Conservation (phyloP, 805 yeast genomes). For the Pichia rugopelliculosa region DNA sequence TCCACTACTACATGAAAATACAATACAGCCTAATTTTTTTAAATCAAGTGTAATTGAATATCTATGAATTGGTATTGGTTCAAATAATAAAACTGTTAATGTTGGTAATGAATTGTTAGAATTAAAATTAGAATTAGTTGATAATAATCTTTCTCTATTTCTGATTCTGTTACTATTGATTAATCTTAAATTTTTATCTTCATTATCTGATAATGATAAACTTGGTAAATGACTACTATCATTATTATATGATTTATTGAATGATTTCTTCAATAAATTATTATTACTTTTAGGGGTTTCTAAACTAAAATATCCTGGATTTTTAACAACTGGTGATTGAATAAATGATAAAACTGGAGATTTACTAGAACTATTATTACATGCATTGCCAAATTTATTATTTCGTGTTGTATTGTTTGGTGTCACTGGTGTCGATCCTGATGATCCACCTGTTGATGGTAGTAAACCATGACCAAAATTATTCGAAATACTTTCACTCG, state of each 20-base stretch:
- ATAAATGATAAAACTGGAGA: slow-evolving; percentile 18
- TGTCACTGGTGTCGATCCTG: slow-evolving; percentile 20
- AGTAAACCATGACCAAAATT: neutral
- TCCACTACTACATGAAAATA: slow-evolving; percentile 68
- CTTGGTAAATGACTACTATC: neutral
- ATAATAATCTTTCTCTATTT: neutral
- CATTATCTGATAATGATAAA: slow-evolving; percentile 63
- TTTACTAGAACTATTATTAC: slow-evolving; percentile 3
- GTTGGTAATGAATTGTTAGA: slow-evolving; percentile 5
- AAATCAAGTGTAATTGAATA: slow-evolving; percentile 57
- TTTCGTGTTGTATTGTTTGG: slow-evolving; percentile 27
- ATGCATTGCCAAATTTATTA: slow-evolving; percentile 1
- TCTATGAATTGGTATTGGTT: slow-evolving; percentile 77
- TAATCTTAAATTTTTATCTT: slow-evolving; percentile 45
- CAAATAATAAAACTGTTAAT: slow-evolving; percentile 73
- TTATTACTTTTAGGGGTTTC: neutral
- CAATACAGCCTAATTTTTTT: slow-evolving; percentile 69
- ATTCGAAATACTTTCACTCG: slow-evolving; percentile 31
- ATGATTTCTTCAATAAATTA: slow-evolving; percentile 19
- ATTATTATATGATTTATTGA: neutral
- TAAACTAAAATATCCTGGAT: slow-evolving; percentile 3
- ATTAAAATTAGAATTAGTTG: neutral
- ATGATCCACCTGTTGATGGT: slow-evolving; percentile 15
- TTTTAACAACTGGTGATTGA: slow-evolving; percentile 24
- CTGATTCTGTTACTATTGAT: slow-evolving; percentile 23